Percentiles rank a stretch among this genome's conserved stretches.
These are phyloP conservation scores for Leishmania tropica DNA, from an alignment of 208 protist species.

Conservation along the genomic window DNA sequence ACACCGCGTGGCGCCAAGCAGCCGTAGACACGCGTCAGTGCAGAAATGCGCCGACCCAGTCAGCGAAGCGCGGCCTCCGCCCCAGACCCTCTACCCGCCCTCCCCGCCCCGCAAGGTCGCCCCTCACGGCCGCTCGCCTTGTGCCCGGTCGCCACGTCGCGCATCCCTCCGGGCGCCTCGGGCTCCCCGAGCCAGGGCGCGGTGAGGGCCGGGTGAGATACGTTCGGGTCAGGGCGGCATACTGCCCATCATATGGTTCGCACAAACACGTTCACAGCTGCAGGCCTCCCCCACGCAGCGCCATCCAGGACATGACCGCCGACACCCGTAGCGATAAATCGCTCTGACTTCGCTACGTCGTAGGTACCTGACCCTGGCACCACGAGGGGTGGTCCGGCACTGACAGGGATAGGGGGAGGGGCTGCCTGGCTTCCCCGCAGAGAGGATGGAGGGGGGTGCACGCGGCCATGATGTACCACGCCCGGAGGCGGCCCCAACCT, in stretches of 20 bases:
- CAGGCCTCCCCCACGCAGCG: background rate
- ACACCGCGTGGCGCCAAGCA: background rate
- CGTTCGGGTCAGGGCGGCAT: background rate
- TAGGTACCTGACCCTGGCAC: background rate
- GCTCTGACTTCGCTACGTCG: background rate
- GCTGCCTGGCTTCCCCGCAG: background rate
- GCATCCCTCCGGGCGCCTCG: background rate
- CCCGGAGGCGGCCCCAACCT: background rate
- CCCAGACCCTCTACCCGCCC: background rate
- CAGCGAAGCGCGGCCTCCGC: background rate
- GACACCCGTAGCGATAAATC: background rate
- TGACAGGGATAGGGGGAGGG: background rate
- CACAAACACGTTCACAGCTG: background rate
- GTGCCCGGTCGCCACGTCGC: no score
- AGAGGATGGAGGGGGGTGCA: background rate
- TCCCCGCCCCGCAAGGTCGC: no score
- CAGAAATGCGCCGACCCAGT: background rate
- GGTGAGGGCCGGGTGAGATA: background rate
- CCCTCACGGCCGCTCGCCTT: no score
- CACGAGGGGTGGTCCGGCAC: no score
- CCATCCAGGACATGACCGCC: background rate
- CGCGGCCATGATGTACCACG: background rate
- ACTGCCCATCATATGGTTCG: background rate
- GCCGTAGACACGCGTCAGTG: background rate
- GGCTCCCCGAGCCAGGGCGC: background rate